A percentile compares a stretch with the other conserved stretches of the same genome.
These are phyloP conservation scores for Globisporangium uncinulatum DNA, from an alignment of 352 stramenopile species.

Conservation along the genomic window DNA sequence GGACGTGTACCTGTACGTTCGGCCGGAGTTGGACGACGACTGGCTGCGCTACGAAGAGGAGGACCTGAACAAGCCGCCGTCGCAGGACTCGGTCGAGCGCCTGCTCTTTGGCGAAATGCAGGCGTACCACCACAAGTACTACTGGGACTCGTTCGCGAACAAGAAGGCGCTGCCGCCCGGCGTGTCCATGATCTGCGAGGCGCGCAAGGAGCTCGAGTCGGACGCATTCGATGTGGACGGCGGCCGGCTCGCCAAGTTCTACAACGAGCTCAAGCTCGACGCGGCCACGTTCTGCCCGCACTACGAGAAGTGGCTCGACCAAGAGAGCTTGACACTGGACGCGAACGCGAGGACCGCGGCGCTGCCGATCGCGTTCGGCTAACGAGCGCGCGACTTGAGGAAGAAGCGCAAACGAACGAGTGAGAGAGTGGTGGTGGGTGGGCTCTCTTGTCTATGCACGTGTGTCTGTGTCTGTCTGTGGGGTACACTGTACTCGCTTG, in stretches of 20 bases:
- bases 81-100: conserved; percentile 65
- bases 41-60: conserved; percentile 82
- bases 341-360: conserved; percentile 19
- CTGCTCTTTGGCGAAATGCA: conserved; percentile 84
- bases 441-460: conserved; percentile 3
- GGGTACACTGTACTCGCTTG: too few relatives aligned
- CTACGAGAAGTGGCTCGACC: conserved; percentile 83
- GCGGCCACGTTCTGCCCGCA: conserved; percentile 67
- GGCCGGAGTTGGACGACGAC: conserved; percentile 71
- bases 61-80: conserved; percentile 60
- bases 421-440: neutral
- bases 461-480: neutral
- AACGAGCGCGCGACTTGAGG: neutral
- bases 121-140: conserved; percentile 82
- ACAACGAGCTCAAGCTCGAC: conserved; percentile 63
- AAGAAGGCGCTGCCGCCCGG: conserved; percentile 39
- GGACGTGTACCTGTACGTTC: conserved; percentile 74
- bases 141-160: conserved; percentile 59
- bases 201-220: conserved; percentile 49
- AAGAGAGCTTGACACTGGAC: conserved; percentile 40
- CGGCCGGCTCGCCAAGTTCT: conserved; percentile 59
- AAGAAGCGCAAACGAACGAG: too few relatives aligned
- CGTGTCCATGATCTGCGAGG: conserved; percentile 49
- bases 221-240: conserved; percentile 59
- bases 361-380: conserved; percentile 65